Evolutionary conservation across 345 rosid genomes (phyloP), one percentile per base, ranked within the genome.

Genomic region (Orychophragmus violaceus): DNA sequence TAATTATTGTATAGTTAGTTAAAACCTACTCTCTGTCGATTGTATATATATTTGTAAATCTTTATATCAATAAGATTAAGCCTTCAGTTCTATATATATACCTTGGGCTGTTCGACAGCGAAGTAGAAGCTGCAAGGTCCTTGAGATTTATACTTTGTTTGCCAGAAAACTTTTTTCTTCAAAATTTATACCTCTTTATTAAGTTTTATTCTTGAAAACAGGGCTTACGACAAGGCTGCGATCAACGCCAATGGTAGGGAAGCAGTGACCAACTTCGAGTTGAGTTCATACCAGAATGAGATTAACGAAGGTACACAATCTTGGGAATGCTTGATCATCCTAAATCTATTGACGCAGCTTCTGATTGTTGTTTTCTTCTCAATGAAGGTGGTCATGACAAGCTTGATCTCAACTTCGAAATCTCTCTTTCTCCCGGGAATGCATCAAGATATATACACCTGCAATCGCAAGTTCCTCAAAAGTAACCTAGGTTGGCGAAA

Each of bases 101-200:
- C 81, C 98, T 92, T 84, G 98, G 93, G 86, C 88, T 89, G 71
- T 92, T 92, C 93, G 87, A 92, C 87, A 86, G 80, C 65, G 91
- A 92, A 86, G 95, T 89, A 83, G 93, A 89, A 81, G 98, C 96
- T 83, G 98, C 96, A 87, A 92, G 98, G 98, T 89, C 88, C 77
- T 80, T 85, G 72, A 80, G 14, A 74, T 78, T 74, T 77, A 27
- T 59, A 60, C 68, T n/a, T 51, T 60, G 66, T 41, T 66, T 52
- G 22, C 53, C 5, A 28, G 6, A 29, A 59, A 37, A 19, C 16
- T 41, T 7, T 6, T 3, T 53, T 24, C 17, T 36, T 64, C 8
- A 35, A 80, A 72, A 77, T 60, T 50, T 42, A 68, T 72, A 67
- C 74, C 59, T 81, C 83, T 46, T 6, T 77, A 46, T 5, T 23